Percentiles rank a stretch among this genome's conserved stretches.
phyloP scores from a whole-genome alignment of 805 yeast species.

The Priceomyces haplophilus region DNA sequence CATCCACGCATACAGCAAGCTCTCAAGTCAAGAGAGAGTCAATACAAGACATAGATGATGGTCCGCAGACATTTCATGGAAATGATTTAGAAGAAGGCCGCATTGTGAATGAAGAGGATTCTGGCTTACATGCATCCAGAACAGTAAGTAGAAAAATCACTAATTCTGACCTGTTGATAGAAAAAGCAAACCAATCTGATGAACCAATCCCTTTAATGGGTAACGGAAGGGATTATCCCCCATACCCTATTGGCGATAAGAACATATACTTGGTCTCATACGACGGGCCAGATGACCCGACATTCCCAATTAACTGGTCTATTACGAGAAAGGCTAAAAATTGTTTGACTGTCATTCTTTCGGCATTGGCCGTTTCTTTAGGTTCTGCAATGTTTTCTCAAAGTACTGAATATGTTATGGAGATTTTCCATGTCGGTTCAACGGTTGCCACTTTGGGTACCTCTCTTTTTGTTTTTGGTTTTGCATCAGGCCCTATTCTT shows the following conservation, averaged over 20 bases:
- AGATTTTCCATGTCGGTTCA: constrained; percentile 52
- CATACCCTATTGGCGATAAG: constrained; percentile 49
- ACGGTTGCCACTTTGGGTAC: constrained; percentile 75
- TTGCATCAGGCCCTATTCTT: constrained; percentile 86
- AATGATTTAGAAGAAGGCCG: constrained; percentile 3
- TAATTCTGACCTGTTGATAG: constrained; percentile 25
- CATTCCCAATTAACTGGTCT: constrained; percentile 79
- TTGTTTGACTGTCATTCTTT: constrained; percentile 27
- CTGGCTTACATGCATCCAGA: constrained; percentile 19
- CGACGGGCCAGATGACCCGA: constrained; percentile 77
- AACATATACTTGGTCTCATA: constrained; percentile 63
- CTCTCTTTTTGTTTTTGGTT: constrained; percentile 84
- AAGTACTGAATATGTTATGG: constrained; percentile 48
- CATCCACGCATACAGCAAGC: background rate
- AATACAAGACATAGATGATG: background rate
- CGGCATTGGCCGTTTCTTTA: constrained; percentile 51
- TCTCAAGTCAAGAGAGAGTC: background rate
- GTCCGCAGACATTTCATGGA: constrained; percentile 4
- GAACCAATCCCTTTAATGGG: constrained; percentile 56
- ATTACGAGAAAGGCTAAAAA: constrained; percentile 20
- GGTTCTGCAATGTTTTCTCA: constrained; percentile 84
- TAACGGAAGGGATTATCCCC: constrained; percentile 60
- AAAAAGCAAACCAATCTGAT: constrained; percentile 21
- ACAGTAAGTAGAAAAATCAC: constrained; percentile 23
- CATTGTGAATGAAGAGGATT: constrained; percentile 21